Conservation (phyloP, 352 stramenopile species). For the Phytophthora fragariaefolia region DNA sequence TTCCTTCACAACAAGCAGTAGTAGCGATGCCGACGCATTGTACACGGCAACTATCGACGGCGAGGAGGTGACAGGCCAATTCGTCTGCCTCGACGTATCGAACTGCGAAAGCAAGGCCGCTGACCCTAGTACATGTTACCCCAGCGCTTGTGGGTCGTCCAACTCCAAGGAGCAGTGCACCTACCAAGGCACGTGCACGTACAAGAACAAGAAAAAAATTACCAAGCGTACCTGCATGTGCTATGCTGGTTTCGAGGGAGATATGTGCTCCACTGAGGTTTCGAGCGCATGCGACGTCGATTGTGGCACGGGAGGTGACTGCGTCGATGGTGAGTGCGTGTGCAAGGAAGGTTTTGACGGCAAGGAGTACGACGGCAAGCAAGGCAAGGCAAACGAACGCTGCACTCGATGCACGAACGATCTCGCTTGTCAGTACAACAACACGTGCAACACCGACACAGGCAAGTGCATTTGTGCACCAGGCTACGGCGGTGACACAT, state of each 20-base stretch:
- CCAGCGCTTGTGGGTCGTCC: slow-evolving; percentile 39
- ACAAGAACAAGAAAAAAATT: slow-evolving; percentile 55
- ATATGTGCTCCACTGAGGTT: slow-evolving; percentile 44
- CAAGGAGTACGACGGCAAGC: slow-evolving; percentile 42
- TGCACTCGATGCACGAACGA: slow-evolving; percentile 53
- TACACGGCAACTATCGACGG: slow-evolving; percentile 62
- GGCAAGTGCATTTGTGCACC: slow-evolving; percentile 47
- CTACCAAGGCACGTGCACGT: slow-evolving; percentile 73
- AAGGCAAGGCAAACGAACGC: slow-evolving; percentile 42
- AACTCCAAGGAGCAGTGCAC: slow-evolving; percentile 47
- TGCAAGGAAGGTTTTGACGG: slow-evolving; percentile 55
- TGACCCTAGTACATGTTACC: slow-evolving; percentile 39
- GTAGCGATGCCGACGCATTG: slow-evolving; percentile 28
- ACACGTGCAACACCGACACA: slow-evolving; percentile 41
- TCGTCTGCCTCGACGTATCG: slow-evolving; percentile 48
- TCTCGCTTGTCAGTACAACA: slow-evolving; percentile 51
- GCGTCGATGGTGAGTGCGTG: slow-evolving; percentile 43
- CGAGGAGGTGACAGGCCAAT: slow-evolving; percentile 53
- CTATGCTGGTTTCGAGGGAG: slow-evolving; percentile 45
- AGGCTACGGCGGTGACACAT: slow-evolving; percentile 48
- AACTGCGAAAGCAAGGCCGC: slow-evolving; percentile 55
- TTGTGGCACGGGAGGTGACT: slow-evolving; percentile 52
- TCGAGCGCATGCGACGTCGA: slow-evolving; percentile 50
- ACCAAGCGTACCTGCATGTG: slow-evolving; percentile 56
- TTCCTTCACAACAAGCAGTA: slow-evolving; percentile 10